These are phyloP conservation scores for Paratinospora sagittata DNA, from an alignment of 164 flowering plant genomes.

Conservation along the genomic window DNA sequence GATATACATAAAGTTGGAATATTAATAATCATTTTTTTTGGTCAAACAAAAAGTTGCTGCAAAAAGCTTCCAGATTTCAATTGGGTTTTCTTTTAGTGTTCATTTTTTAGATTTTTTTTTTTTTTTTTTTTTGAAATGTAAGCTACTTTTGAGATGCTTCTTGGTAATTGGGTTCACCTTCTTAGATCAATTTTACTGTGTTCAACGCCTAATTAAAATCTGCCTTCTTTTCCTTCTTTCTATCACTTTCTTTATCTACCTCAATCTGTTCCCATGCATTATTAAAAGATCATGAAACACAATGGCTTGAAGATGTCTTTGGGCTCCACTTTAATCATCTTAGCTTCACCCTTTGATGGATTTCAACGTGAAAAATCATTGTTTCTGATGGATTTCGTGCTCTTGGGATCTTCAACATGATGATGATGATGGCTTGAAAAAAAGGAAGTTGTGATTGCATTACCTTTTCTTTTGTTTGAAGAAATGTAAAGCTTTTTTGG, in stretches of 20 bases:
- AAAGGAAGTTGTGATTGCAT: background rate
- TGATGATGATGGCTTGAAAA: no score
- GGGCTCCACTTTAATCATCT: constrained; percentile 1
- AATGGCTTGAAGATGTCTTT: background rate
- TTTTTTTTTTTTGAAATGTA: no score
- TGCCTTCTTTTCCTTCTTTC: no score
- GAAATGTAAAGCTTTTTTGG: background rate
- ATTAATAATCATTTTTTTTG: constrained; percentile 16
- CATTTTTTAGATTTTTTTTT: background rate
- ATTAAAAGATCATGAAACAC: background rate
- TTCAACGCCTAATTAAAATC: no score
- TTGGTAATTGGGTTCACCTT: background rate
- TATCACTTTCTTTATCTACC: background rate
- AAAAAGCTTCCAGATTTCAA: constrained; percentile 5
- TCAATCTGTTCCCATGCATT: background rate
- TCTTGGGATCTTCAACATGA: no score
- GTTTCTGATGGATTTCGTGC: background rate
- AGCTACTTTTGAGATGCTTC: background rate
- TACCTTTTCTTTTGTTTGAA: background rate
- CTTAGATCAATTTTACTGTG: background rate
- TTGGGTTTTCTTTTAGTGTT: constrained; percentile 5
- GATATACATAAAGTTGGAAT: constrained; percentile 6
- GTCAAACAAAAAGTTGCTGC: constrained; percentile 10
- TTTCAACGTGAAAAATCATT: background rate
- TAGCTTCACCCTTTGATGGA: background rate